Conservation (phyloP, 176 grass and related monocot genomes). For the Themeda triandra region DNA sequence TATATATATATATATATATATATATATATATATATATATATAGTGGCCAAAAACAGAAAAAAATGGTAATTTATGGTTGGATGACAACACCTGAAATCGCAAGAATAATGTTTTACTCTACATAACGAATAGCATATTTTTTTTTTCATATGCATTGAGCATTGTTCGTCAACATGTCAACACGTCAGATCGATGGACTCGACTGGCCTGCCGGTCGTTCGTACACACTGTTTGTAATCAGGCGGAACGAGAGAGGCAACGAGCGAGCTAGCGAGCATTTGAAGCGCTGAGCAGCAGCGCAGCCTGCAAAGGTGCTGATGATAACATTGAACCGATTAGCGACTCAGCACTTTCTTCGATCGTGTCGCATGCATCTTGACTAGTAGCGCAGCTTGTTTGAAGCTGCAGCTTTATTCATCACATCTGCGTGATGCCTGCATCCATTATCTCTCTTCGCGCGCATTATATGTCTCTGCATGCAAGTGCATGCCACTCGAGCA, state of each 20-base stretch:
- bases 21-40: too few relatives aligned
- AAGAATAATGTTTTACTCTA: not conserved
- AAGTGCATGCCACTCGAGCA: too few relatives aligned
- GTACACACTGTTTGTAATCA: not conserved
- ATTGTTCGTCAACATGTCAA: not conserved
- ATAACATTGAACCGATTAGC: not conserved
- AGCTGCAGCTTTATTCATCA: not conserved
- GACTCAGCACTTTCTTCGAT: not conserved
- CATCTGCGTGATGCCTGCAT: not conserved
- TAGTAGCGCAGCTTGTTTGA: not conserved
- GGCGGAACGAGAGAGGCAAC: not conserved
- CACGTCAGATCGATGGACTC: not conserved
- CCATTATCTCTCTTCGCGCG: not conserved
- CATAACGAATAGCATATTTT: too few relatives aligned
- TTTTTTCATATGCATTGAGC: not conserved
- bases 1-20: too few relatives aligned
- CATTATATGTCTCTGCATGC: not conserved
- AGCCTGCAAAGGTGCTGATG: not conserved
- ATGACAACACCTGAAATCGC: too few relatives aligned
- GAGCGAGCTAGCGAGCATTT: too few relatives aligned
- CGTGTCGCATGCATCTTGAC: not conserved
- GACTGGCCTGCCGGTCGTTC: not conserved
- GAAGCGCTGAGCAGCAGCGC: not conserved
- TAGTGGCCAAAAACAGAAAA: too few relatives aligned
- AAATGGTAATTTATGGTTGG: too few relatives aligned